Evolutionary conservation across 305 asterid genomes (phyloP), one percentile per base, ranked within the genome.

Genomic region (Fraxinus floribunda): DNA sequence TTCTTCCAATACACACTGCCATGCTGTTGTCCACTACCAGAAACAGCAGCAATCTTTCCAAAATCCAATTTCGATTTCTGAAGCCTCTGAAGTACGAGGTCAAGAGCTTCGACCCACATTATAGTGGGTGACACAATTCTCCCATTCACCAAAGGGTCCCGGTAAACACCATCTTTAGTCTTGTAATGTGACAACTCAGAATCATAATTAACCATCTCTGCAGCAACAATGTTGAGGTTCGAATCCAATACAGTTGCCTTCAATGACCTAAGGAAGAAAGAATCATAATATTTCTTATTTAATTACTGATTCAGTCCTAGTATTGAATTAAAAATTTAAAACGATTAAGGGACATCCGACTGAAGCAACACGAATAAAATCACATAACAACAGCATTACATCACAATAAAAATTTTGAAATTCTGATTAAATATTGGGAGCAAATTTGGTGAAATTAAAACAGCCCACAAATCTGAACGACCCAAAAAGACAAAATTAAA

Each of bases 41-140:
- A 93, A 80, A 93, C 80, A 62, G 97, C 94, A 9, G 85, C 90
- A 55, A 93, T 76, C 60, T 91, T 92, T 10, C 84, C 89, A 22
- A 93, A 88, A 80, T 92, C 88, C 5, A 93, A 70, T 2, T 83
- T 86, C 2, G 90, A 89, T 77, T 86, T 83, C 83, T 86, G 9
- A 52, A 93, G 91, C 83, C 91, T 88, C 7, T 83, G 76, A 29
- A 93, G 91, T 16, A 93, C 64, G 4, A 91, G 88, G 86, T 93
- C 97, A 66, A 93, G 79, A 77, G 97, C 97, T 78, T 93, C 97
- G 9, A 93, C 95, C 97, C 97, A 93, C 97, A 93, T 92, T 76
- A 92, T 71, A 26, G 95, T 89, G 81, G 95, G 93, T 1, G 95
- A 92, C 35, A 92, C 95, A 71, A 93, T 89, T 75, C 94, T 88